Evolutionary conservation across 441 rosid species (phyloP), one percentile per base, ranked within the genome.

Genomic region (Brassica hybrid): DNA sequence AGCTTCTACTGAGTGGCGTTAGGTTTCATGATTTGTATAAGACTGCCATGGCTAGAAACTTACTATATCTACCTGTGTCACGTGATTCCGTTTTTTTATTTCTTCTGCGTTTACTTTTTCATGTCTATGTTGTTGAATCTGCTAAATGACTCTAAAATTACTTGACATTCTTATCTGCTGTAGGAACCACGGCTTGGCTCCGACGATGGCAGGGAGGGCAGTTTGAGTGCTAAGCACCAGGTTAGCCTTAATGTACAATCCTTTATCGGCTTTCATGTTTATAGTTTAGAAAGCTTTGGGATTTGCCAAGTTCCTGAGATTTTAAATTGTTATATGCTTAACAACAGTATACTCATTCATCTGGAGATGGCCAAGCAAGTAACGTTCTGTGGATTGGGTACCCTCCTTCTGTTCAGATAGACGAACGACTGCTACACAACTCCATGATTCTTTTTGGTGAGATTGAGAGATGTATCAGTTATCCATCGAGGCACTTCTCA

Each of bases 371-470:
- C 38, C 94, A 83, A 50, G 97, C 96, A 30, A 94, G 97, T 84
- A 92, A 90, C 8, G 85, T 92, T 72, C 76, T 96, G 76, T 87
- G 97, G 97, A 81, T 96, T 73, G 98, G 98, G 8, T 96, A 96
- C 83, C 99, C 99, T 70, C 97, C 98, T 74, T 84, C 92, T 48
- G 84, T 91, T 68, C 96, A 86, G 84, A 89, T 96, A 34, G 95
- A 91, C 84, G 98, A 96, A 50, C 96, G 89, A 76, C 90, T 89
- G 97, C 88, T 96, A 70, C 97, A 92, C 80, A 96, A 96, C 85
- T 92, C 92, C 23, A 89, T 94, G 98, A 96, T 96, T 72, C 88
- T 94, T 71, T 96, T 92, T 83, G 99, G 99, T 25, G 99, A 96
- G 88, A 96, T 96, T 81, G 98, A 92, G 88, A 91, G 90, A 79